Conservation (phyloP, 257 asterid genomes). For the Plectranthus barbatus region DNA sequence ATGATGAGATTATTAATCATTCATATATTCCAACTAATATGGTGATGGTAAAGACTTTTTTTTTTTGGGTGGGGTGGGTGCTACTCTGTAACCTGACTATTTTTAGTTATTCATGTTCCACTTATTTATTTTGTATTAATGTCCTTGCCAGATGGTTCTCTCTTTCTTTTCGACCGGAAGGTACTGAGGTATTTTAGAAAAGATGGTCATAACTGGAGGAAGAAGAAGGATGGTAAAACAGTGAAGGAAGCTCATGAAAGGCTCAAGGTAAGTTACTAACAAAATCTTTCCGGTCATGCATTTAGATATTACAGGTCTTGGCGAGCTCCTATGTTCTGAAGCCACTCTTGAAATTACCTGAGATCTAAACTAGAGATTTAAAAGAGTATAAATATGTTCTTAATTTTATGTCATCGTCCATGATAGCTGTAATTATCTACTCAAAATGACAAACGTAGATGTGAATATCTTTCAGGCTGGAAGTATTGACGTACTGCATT, state of each 20-base stretch:
- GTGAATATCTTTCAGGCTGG: constrained; percentile 54
- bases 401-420: background rate
- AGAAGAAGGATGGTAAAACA: constrained; percentile 89
- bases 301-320: background rate
- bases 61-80: too few species aligned
- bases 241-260: constrained; percentile 96
- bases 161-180: constrained; percentile 90
- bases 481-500: constrained; percentile 80
- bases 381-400: background rate
- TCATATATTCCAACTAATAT: background rate
- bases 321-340: background rate
- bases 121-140: constrained; percentile 8
- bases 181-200: constrained; percentile 79
- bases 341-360: background rate
- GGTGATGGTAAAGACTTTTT: too few species aligned
- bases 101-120: constrained; percentile 2
- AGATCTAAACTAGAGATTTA: background rate
- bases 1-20: background rate
- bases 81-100: too few species aligned
- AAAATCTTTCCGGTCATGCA: constrained; percentile 10
- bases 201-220: constrained; percentile 97
- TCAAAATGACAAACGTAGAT: constrained; percentile 14
- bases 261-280: constrained; percentile 54
- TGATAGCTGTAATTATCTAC: constrained; percentile 17
- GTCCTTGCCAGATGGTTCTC: constrained; percentile 65